A percentile compares a stretch with the other conserved stretches of the same genome.
Conservation (phyloP, 1,284 basidiomycete species). For the Ganoderma meredithae region DNA sequence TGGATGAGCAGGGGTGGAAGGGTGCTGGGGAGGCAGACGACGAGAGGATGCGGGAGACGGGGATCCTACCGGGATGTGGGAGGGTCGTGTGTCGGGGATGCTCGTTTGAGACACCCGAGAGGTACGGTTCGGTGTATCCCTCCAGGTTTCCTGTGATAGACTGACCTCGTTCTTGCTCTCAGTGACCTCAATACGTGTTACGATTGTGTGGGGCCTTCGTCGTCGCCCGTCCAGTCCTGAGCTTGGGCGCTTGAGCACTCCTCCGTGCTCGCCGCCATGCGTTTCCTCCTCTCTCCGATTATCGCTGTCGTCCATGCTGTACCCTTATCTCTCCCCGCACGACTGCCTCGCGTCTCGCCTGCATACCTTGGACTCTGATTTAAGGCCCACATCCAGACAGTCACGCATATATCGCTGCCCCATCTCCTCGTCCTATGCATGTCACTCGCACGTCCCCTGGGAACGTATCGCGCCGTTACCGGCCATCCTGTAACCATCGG, state of each 20-base stretch:
- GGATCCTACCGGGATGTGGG: slow-evolving; percentile 40
- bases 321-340: neutral
- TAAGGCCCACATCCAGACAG: neutral
- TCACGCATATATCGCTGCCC: neutral
- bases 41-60: slow-evolving; percentile 19
- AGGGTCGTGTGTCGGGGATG: slow-evolving; percentile 43
- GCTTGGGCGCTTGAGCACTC: neutral
- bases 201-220: slow-evolving; percentile 28
- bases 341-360: neutral
- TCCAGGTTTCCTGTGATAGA: neutral
- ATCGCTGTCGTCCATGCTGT: neutral
- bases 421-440: neutral
- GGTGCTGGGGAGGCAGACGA: slow-evolving; percentile 15
- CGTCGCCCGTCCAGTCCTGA: neutral
- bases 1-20: slow-evolving; percentile 23
- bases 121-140: slow-evolving; percentile 31
- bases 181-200: slow-evolving; percentile 37
- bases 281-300: neutral
- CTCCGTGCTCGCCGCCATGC: neutral
- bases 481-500: neutral
- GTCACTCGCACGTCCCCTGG: neutral
- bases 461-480: neutral
- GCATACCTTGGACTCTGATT: neutral
- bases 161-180: neutral
- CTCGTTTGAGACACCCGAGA: slow-evolving; percentile 41